These are phyloP conservation scores for Thelephora aurantiotincta DNA, from an alignment of 768 basidiomycete genomes.

Conservation along the genomic window DNA sequence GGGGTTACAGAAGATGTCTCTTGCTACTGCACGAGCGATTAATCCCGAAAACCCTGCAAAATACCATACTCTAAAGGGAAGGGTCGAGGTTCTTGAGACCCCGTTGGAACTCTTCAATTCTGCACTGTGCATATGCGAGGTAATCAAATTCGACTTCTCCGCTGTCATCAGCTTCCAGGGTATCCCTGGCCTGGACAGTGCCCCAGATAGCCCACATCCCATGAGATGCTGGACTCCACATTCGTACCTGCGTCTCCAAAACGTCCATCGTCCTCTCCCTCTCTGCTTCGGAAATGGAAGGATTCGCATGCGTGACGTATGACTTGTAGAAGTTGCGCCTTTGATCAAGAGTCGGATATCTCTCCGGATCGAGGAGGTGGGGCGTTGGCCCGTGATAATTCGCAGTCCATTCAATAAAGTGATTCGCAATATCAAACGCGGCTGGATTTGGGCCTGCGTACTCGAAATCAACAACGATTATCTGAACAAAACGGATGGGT, in stretches of 20 bases:
- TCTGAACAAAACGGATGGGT: constrained; percentile 25
- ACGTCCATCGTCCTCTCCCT: constrained; percentile 34
- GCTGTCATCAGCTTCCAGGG: constrained; percentile 36
- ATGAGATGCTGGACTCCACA: constrained; percentile 86
- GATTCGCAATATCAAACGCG: constrained; percentile 92
- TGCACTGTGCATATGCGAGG: constrained; percentile 60
- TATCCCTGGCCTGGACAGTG: constrained; percentile 76
- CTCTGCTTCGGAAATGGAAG: constrained; percentile 13
- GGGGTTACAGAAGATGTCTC: too few species aligned
- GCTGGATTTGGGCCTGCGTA: constrained; percentile 89
- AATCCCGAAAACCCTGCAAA: background rate
- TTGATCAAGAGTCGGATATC: constrained; percentile 61
- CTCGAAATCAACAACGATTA: constrained; percentile 96
- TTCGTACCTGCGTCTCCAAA: constrained; percentile 65
- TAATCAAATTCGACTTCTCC: constrained; percentile 80
- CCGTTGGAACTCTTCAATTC: constrained; percentile 48
- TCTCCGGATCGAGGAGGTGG: constrained; percentile 44
- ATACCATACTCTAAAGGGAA: constrained; percentile 1
- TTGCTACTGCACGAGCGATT: too few species aligned
- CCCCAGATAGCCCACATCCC: constrained; percentile 95
- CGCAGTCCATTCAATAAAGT: constrained; percentile 95
- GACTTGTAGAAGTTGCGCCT: constrained; percentile 76
- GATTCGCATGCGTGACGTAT: constrained; percentile 49
- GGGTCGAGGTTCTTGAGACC: constrained; percentile 36
- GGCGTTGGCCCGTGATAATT: constrained; percentile 68